Conservation (phyloP, 139 green algal genomes). For the Gonium pectorale region DNA sequence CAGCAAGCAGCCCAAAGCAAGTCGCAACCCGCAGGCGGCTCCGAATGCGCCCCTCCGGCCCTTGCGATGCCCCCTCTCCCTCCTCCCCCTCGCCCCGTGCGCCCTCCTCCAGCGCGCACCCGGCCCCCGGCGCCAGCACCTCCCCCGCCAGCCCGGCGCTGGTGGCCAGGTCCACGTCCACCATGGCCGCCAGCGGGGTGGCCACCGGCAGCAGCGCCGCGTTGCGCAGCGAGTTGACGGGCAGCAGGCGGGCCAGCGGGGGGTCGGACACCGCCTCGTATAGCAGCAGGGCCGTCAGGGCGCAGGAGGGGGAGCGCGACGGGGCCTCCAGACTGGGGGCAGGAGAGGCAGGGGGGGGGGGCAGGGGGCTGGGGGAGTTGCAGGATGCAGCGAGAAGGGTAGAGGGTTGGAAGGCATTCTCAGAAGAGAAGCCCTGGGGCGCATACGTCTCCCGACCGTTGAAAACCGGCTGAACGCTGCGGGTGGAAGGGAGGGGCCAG, state of each 20-base stretch:
- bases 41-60: background rate
- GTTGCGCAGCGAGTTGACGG: conserved; percentile 69
- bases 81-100: background rate
- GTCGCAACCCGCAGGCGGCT: background rate
- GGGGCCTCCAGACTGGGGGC: conserved; percentile 37
- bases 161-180: conserved; percentile 65
- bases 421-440: too few relatives aligned
- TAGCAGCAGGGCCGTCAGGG: conserved; percentile 58
- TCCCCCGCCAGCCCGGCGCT: background rate
- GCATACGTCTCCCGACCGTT: too few relatives aligned
- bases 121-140: background rate
- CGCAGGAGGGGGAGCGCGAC: conserved; percentile 17
- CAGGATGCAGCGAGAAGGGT: background rate
- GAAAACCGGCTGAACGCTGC: too few relatives aligned
- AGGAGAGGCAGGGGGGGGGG: background rate
- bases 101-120: conserved; percentile 6
- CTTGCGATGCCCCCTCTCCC: background rate
- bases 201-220: conserved; percentile 52
- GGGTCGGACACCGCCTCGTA: conserved; percentile 55
- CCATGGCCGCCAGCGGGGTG: conserved; percentile 61
- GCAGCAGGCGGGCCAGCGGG: conserved; percentile 56
- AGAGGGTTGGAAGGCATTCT: background rate
- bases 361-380: background rate
- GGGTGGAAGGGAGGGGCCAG: too few relatives aligned
- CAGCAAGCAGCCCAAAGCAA: too few relatives aligned